phyloP scores from a whole-genome alignment of 2,329 filamentous ascomycete genomes.

The Decorospora gaudefroyi region DNA sequence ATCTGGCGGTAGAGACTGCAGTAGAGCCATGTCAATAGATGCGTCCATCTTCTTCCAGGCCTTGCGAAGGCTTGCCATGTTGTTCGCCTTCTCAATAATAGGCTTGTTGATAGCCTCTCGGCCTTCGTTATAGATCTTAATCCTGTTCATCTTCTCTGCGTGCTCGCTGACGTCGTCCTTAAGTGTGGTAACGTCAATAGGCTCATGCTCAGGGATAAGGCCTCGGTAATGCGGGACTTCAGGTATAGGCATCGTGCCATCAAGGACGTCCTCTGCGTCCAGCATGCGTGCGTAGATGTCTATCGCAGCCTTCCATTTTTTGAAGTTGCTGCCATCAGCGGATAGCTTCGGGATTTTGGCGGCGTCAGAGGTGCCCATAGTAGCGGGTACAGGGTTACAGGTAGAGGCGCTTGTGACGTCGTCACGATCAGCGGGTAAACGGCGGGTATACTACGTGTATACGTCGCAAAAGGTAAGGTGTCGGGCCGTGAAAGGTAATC shows the following conservation, averaged over 20 bases:
- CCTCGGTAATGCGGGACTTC: neutral
- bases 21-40: neutral
- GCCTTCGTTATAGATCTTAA: neutral
- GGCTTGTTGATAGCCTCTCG: neutral
- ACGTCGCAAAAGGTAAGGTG: neutral
- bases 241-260: neutral
- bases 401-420: neutral
- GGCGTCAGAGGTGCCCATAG: neutral
- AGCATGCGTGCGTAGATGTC: neutral
- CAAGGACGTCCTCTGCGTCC: neutral
- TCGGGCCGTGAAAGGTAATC: neutral
- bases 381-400: neutral
- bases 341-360: neutral
- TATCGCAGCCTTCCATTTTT: neutral
- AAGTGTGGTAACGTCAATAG: neutral
- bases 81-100: neutral
- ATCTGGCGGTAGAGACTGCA: neutral
- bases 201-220: neutral
- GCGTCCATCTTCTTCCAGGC: neutral
- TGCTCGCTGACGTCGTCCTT: neutral
- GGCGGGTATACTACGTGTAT: no score
- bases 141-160: neutral
- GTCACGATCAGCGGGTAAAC: neutral
- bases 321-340: neutral
- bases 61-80: neutral